Evolutionary conservation across 2,329 filamentous ascomycete species (phyloP), one percentile per base, ranked within the genome.

Genomic region (Apiospora hydei): DNA sequence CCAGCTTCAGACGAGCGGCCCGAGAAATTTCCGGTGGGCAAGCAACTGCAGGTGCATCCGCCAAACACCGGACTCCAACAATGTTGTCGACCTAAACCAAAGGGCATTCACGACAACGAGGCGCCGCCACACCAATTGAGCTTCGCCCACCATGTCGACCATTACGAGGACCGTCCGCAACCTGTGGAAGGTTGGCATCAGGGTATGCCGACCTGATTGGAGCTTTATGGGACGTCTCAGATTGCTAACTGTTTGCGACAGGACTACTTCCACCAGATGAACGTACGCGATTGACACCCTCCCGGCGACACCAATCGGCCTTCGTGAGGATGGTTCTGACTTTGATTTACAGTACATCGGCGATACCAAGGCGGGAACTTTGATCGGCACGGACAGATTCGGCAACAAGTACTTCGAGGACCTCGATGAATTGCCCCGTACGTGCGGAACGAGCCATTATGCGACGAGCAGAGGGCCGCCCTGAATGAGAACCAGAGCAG

Each of bases 321-420:
- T 78, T 61, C 78, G 70, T 18, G 34, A 18, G 64, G 49, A 44
- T 67, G 51, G 44, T 24, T 71, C 69, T 74, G 74, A 74, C 73
- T 51, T 73, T 49, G 64, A 74, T 73, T 49, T 74, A 83, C 77
- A 90, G 88, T 88, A 90, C 78, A 89, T 90, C 75, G 88, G 88
- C 87, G 96, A 99, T 85, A 99, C 96, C 84, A 99, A 99, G 87
- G 91, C 93, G 81, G 97, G 96, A 80, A 91, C 90, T 61, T 88
- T 97, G 77, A 90, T 99, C 76, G 96, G 92, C 78, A 89, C 86
- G 80, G 96, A 99, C 87, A 90, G 91, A 83, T 97, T 92, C 82
- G 97, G 96, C 83, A 99, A 99, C 91, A 98, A 98, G 87, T 99
- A 89, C 89, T 99, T 90, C 83, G 96, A 99, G 89, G 98, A 99